These are phyloP conservation scores for Didymella glomerata DNA, from an alignment of 2,329 filamentous ascomycete genomes.

Conservation along the genomic window DNA sequence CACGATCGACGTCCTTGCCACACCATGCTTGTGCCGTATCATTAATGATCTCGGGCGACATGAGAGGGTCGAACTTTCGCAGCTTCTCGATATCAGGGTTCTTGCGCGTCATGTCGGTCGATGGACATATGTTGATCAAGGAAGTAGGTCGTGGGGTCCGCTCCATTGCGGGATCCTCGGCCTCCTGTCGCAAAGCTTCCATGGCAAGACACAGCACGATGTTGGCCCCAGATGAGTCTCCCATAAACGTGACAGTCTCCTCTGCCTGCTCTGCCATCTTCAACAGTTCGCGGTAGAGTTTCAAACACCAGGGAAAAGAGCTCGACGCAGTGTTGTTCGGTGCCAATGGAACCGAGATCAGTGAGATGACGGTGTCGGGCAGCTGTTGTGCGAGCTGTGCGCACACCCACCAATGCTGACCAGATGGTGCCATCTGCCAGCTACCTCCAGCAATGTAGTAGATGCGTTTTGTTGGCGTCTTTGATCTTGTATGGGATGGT, in stretches of 20 bases:
- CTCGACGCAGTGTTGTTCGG: slow-evolving; percentile 61
- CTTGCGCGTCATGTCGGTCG: slow-evolving; percentile 58
- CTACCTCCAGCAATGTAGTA: slow-evolving; percentile 67
- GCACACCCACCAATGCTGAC: slow-evolving; percentile 63
- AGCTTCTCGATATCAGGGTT: slow-evolving; percentile 57
- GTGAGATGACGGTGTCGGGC: slow-evolving; percentile 53
- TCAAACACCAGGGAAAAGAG: slow-evolving; percentile 59
- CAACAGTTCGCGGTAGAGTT: slow-evolving; percentile 56
- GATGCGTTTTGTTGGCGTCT: slow-evolving; percentile 48
- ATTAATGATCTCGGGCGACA: slow-evolving; percentile 55
- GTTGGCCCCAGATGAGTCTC: slow-evolving; percentile 66
- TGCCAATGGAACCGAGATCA: slow-evolving; percentile 64
- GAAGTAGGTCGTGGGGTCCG: slow-evolving; percentile 43
- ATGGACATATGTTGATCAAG: slow-evolving; percentile 59
- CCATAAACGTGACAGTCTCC: slow-evolving; percentile 60
- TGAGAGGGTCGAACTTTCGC: slow-evolving; percentile 57
- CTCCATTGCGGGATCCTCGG: slow-evolving; percentile 12
- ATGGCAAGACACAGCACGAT: slow-evolving; percentile 57
- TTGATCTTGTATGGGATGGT: slow-evolving; percentile 25
- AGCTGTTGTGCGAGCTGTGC: slow-evolving; percentile 57
- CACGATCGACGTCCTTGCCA: slow-evolving; percentile 50
- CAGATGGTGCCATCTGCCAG: slow-evolving; percentile 61
- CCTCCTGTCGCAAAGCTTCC: slow-evolving; percentile 49
- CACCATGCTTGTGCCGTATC: slow-evolving; percentile 55
- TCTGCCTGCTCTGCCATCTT: slow-evolving; percentile 46